Base-by-base conservation (phyloP, 345 rosid genomes). In the Hypericum androsaemum region DNA sequence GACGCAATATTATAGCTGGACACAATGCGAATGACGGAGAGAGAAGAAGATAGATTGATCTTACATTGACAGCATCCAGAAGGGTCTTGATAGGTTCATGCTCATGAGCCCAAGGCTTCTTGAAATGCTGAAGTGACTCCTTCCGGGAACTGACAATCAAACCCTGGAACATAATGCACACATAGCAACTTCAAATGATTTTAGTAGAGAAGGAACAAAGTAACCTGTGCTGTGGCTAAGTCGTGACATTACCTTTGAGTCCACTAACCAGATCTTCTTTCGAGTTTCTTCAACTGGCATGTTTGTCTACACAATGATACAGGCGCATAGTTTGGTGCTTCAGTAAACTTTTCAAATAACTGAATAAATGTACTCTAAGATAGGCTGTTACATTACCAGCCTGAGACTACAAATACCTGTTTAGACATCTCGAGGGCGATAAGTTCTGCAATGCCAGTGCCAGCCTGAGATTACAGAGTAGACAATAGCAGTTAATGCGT, bases 41-140 rank as follows among this genome's bases (percentile, higher is more conserved):
- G 51, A n/a, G n/a, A n/a, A 62, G 50, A 46, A 44, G n/a, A n/a
- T n/a, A n/a, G n/a, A 22, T 22, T 22, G 32, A 22, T 51, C 70
- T 3, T 46, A 89, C 96, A 57, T 84, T 90, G 52, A 90, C 79
- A 5, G 88, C 95, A 57, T 80, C 79, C 15, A 82, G 66, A 50
- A 87, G 96, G 39, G 78, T 56, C 39, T 68, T 76, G 12, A 87
- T 47, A 10, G 92, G 96, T 53, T 84, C 75, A 54, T 87, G 92
- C 13, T 87, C 85, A 63, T 90, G 96, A 46, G 98, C 95, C 98
- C 96, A 90, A 2, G 96, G 96, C 74, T 75, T 86, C 77, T 90
- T 90, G 77, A 90, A 90, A 65, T 82, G 98, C 56, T 87, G 98
- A 55, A 90, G 76, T 22, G 96, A 75, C 54, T 87, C 96, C 43